A percentile compares a stretch with the other conserved stretches of the same genome.
Evolutionary conservation across 2,329 filamentous ascomycete species (phyloP).

Genomic region (Chaetomiaceae sp.): DNA sequence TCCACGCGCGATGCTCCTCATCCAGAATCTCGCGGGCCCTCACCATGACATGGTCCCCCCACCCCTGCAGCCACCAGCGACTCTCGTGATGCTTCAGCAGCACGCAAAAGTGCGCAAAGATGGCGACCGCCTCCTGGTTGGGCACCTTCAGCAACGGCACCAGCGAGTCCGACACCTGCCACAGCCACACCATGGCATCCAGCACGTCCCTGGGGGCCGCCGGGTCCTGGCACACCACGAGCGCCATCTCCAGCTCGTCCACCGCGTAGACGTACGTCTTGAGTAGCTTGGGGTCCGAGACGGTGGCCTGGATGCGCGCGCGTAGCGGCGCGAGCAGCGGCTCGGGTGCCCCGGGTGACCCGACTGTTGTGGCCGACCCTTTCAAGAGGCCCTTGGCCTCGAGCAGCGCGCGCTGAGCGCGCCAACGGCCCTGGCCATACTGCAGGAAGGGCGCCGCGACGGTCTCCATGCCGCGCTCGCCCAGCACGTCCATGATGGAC

Average conservation of each 20-base stretch:
- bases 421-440: slow-evolving; percentile 27
- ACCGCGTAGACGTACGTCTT: slow-evolving; percentile 32
- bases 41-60: slow-evolving; percentile 31
- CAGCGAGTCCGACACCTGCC: slow-evolving; percentile 34
- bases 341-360: too few species aligned
- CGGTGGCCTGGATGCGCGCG: slow-evolving; percentile 19
- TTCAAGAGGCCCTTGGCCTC: too few species aligned
- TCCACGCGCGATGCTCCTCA: slow-evolving; percentile 34
- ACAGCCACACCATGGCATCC: slow-evolving; percentile 41
- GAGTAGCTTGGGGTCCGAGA: slow-evolving; percentile 15
- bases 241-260: slow-evolving; percentile 33
- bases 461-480: slow-evolving; percentile 18
- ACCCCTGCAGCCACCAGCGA: slow-evolving; percentile 36
- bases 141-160: slow-evolving; percentile 33
- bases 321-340: slow-evolving; percentile 24
- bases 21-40: slow-evolving; percentile 31
- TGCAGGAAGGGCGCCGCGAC: slow-evolving; percentile 22
- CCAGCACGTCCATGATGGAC: slow-evolving; percentile 27
- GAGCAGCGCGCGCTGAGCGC: slow-evolving; percentile 13
- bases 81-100: slow-evolving; percentile 32
- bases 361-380: too few species aligned
- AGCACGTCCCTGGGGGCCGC: slow-evolving; percentile 31
- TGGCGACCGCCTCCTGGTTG: slow-evolving; percentile 30
- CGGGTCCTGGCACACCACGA: slow-evolving; percentile 21
- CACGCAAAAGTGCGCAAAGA: slow-evolving; percentile 36